These are phyloP conservation scores for Cyberlindnera xylosilytica DNA, from an alignment of 805 yeast genomes.

Conservation along the genomic window DNA sequence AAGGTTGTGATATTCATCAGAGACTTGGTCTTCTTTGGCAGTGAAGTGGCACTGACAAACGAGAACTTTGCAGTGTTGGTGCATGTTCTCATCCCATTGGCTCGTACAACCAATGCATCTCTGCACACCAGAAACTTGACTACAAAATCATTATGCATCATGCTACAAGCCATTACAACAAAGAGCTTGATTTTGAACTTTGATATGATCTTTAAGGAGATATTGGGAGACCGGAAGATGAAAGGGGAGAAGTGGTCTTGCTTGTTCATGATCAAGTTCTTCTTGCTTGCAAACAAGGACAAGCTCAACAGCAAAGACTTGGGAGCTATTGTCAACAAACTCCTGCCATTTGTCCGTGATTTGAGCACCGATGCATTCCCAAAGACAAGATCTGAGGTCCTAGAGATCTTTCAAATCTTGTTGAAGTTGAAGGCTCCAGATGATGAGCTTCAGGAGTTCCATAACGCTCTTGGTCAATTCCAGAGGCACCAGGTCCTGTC, in stretches of 20 bases:
- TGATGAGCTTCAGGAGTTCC: conserved; percentile 6
- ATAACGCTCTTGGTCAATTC: conserved; percentile 13
- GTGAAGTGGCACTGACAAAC: conserved; percentile 9
- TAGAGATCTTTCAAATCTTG: conserved; percentile 20
- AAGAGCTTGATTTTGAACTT: conserved; percentile 19
- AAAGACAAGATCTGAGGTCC: conserved; percentile 21
- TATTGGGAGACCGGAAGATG: conserved; percentile 16
- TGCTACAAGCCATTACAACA: conserved; percentile 22
- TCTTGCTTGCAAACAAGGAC: conserved; percentile 15
- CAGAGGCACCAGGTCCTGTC: conserved; percentile 11
- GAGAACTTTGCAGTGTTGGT: conserved; percentile 17
- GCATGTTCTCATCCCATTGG: conserved; percentile 23
- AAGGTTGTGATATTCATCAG: conserved; percentile 23
- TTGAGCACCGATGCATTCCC: conserved; percentile 21
- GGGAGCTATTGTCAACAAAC: conserved; percentile 2
- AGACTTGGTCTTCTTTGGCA: conserved; percentile 25
- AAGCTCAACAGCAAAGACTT: conserved; percentile 6
- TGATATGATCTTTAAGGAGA: conserved; percentile 15
- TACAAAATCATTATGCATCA: conserved; percentile 24
- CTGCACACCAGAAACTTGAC: conserved; percentile 15
- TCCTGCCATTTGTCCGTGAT: conserved; percentile 6
- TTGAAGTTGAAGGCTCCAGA: conserved; percentile 2
- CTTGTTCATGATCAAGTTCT: conserved; percentile 24
- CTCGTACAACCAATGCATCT: conserved; percentile 19
- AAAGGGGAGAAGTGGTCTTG: conserved; percentile 26